phyloP scores from a whole-genome alignment of 1,284 basidiomycete genomes.

The Earliella scabrosa region DNA sequence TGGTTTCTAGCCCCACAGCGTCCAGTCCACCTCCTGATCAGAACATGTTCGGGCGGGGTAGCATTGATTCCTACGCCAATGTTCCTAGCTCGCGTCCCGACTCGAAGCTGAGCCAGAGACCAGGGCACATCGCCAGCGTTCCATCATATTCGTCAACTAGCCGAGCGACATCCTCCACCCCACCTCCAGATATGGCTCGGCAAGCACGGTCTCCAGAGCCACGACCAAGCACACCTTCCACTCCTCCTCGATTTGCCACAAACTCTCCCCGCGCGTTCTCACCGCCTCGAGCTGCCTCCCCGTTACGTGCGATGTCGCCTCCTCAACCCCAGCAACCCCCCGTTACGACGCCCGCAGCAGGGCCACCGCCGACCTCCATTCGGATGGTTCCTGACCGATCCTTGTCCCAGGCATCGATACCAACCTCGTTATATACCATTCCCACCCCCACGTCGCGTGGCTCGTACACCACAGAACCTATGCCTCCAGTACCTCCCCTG shows the following conservation, averaged over 20 bases:
- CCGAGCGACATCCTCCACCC: conserved; percentile 16
- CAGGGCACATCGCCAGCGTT: conserved; percentile 10
- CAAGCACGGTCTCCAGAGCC: conserved; percentile 22
- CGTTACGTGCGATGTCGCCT: conserved; percentile 13
- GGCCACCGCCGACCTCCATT: conserved; percentile 8
- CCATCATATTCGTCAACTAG: conserved; percentile 22
- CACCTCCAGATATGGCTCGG: conserved; percentile 19
- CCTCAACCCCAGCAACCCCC: conserved; percentile 2
- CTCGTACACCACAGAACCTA: neutral
- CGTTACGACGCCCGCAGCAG: neutral
- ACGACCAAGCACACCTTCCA: conserved; percentile 12
- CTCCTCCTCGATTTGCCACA: conserved; percentile 13
- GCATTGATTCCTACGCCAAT: conserved; percentile 26
- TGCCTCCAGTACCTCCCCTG: conserved; percentile 2
- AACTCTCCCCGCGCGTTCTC: conserved; percentile 7
- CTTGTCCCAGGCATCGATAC: conserved; percentile 23
- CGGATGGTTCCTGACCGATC: conserved; percentile 21
- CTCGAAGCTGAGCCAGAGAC: conserved; percentile 36
- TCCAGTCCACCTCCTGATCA: conserved; percentile 18
- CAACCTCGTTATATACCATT: conserved; percentile 15
- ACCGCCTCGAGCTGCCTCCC: conserved; percentile 16
- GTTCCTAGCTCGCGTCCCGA: conserved; percentile 35
- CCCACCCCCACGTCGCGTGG: conserved; percentile 15
- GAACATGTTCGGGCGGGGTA: conserved; percentile 17
- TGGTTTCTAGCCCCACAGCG: conserved; percentile 26